Evolutionary conservation across 306 rosid species (phyloP), one percentile per base, ranked within the genome.

Genomic region (Quillaja saponaria): DNA sequence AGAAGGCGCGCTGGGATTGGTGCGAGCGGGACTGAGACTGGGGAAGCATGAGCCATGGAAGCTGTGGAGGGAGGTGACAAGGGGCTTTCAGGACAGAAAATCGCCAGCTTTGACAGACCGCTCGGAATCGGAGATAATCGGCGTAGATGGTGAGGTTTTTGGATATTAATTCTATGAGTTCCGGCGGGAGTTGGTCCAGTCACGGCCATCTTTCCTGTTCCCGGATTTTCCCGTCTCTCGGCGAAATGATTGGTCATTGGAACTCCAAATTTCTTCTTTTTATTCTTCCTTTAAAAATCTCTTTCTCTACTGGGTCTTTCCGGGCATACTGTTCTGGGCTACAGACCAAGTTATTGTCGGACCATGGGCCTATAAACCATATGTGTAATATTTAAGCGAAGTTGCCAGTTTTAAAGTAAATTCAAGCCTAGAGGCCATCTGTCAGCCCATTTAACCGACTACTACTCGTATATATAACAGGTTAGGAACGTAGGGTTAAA

Each of bases 41-140:
- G 42, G 89, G 81, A n/a, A 88, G 84, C 77, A 88, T 75, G 48
- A 85, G 88, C 69, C 83, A 85, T 0, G 94, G 96, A 34, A 81
- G 88, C 34, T 85, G 94, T 3, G 86, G 85, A 46, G 85, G 86
- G 16, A 88, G 96, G 58, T 76, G 77, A 34, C 13, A 25, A 25
- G 94, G 96, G 50, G 37, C 68, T 55, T 65, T 51, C 9, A 80
- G 79, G 28, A 74, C 44, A 10, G 76, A 75, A 14, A 72, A 57
- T 19, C 72, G 83, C 81, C 86, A 85, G 51, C 59, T 81, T 13
- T 49, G 71, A 40, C 88, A 85, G 1, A 81, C 80, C 35, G 35
- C 63, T 19, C 86, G 75, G 65, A 81, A 81, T 62, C 80, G 81
- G 69, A 88, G 57, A 46, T 83, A 81, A 55, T 88, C 83, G 37